Evolutionary conservation across 805 yeast genomes (phyloP).

Genomic region (Saturnispora quitensis): DNA sequence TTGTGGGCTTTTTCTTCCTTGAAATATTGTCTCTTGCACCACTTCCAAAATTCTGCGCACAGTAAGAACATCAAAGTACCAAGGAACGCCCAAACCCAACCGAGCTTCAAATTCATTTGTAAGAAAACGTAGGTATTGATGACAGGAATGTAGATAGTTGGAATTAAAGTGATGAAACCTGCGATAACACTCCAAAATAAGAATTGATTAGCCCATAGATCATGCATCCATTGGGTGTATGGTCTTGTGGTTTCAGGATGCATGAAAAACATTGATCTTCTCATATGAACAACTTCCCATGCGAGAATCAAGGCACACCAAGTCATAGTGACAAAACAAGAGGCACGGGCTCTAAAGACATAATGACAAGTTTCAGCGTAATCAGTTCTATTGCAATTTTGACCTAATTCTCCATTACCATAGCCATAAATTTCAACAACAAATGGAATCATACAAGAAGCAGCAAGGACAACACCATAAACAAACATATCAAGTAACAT

Average conservation of each 20-base stretch:
- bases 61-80: conserved; percentile 47
- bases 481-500: conserved; percentile 58
- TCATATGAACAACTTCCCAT: conserved; percentile 73
- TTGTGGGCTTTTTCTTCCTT: conserved; percentile 35
- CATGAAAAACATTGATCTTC: conserved; percentile 63
- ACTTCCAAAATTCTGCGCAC: conserved; percentile 62
- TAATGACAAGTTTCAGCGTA: conserved; percentile 39
- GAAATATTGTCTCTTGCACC: conserved; percentile 47
- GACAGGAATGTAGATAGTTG: conserved; percentile 82
- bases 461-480: conserved; percentile 71
- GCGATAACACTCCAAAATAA: conserved; percentile 71
- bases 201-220: conserved; percentile 66
- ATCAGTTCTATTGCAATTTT: conserved; percentile 44
- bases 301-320: conserved; percentile 79
- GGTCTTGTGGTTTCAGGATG: conserved; percentile 56
- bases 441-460: conserved; percentile 57
- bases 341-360: conserved; percentile 70
- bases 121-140: conserved; percentile 68
- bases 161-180: conserved; percentile 67
- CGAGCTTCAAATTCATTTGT: conserved; percentile 63
- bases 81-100: conserved; percentile 71
- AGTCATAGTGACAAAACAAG: conserved; percentile 73
- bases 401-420: conserved; percentile 59
- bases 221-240: conserved; percentile 49
- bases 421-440: conserved; percentile 56